Percentiles rank a stretch among this genome's conserved stretches.
phyloP scores from a whole-genome alignment of 768 basidiomycete genomes.

The Porpolomopsis calyptriformis region DNA sequence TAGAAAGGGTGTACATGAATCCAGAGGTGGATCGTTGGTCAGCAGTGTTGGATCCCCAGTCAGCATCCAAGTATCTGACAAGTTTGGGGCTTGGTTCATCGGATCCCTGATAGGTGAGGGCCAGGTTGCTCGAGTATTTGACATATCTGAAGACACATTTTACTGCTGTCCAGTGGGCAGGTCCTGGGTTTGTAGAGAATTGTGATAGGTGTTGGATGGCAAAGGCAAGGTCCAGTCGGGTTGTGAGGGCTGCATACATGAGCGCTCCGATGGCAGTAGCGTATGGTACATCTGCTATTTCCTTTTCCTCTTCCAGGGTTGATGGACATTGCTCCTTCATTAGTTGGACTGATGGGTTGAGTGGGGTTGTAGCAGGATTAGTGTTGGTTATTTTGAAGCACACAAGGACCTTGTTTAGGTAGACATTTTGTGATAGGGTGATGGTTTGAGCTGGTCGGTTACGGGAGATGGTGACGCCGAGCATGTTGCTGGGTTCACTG shows the following conservation, averaged over 20 bases:
- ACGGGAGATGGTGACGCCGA: constrained; percentile 15
- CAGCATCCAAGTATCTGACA: constrained; percentile 15
- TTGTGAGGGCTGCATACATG: constrained; percentile 17
- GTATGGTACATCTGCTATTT: constrained; percentile 11
- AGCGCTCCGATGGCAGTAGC: constrained; percentile 15
- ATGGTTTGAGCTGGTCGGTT: constrained; percentile 15
- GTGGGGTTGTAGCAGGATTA: constrained; percentile 14
- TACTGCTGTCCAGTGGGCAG: constrained; percentile 16
- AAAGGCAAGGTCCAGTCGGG: constrained; percentile 19
- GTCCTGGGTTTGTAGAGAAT: constrained; percentile 20
- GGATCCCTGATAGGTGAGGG: constrained; percentile 9
- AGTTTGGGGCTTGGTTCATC: background rate
- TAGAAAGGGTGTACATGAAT: constrained; percentile 21
- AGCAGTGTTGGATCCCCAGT: constrained; percentile 17
- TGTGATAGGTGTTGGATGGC: constrained; percentile 16
- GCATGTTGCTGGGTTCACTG: constrained; percentile 12
- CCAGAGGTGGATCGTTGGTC: constrained; percentile 22
- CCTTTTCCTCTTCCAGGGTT: constrained; percentile 5
- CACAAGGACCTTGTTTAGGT: constrained; percentile 14
- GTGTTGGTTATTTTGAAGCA: constrained; percentile 12
- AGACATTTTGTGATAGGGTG: constrained; percentile 18
- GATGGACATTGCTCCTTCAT: constrained; percentile 7
- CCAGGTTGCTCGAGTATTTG: constrained; percentile 6
- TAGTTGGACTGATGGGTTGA: constrained; percentile 11
- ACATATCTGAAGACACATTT: constrained; percentile 14